These are phyloP conservation scores for Leucosporidium creatinivorum DNA, from an alignment of 768 basidiomycete genomes.

Conservation along the genomic window DNA sequence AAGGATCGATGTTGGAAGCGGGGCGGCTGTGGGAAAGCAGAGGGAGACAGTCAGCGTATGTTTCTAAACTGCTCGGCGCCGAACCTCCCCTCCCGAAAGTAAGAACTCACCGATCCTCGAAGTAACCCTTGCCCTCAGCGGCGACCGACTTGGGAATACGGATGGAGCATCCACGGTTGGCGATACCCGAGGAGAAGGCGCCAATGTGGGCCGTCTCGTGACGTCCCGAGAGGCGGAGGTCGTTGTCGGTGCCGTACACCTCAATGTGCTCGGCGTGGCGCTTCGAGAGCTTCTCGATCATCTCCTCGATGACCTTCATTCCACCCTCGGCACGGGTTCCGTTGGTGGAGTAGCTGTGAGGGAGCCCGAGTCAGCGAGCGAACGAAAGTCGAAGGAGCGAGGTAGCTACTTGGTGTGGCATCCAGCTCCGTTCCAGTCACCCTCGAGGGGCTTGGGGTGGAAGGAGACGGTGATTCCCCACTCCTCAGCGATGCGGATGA, in stretches of 20 bases:
- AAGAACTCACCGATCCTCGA: conserved; percentile 59
- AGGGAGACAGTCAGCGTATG: not conserved
- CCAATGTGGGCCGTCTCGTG: conserved; percentile 97
- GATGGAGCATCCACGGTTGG: conserved; percentile 42
- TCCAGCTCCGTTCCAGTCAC: conserved; percentile 99
- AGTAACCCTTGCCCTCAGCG: conserved; percentile 76
- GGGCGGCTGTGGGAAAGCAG: conserved; percentile 52
- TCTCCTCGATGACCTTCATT: conserved; percentile 81
- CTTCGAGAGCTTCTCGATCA: conserved; percentile 82
- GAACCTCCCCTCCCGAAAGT: not conserved
- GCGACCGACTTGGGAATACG: conserved; percentile 83
- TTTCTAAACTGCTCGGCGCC: conserved; percentile 12
- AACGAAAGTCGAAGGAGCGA: conserved; percentile 1
- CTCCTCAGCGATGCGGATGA: conserved; percentile 92
- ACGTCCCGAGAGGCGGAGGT: conserved; percentile 85
- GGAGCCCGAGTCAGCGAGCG: too few relatives aligned
- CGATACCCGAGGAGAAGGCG: conserved; percentile 53
- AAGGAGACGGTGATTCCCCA: conserved; percentile 63
- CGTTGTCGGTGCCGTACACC: conserved; percentile 70
- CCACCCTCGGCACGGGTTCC: conserved; percentile 88
- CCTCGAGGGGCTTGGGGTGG: conserved; percentile 95
- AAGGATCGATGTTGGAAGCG: conserved; percentile 97
- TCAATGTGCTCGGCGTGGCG: conserved; percentile 92
- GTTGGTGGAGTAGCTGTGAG: conserved; percentile 80
- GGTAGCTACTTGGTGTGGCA: conserved; percentile 74